phyloP scores from a whole-genome alignment of 495 filamentous ascomycete genomes.

The Sabuloglossum arenarium region DNA sequence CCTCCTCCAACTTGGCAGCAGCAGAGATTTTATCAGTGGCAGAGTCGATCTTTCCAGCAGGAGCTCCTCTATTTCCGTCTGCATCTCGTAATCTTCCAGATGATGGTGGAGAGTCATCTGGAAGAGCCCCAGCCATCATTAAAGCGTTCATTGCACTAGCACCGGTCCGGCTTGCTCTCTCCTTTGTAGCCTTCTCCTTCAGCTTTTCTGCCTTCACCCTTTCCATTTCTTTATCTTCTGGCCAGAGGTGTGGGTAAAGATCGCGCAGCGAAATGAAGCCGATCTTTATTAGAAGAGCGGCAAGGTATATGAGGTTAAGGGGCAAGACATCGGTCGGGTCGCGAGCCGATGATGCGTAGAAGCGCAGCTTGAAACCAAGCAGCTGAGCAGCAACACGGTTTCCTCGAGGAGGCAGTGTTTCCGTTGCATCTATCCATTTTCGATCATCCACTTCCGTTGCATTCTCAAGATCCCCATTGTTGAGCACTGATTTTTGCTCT shows the following conservation, averaged over 20 bases:
- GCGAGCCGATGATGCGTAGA: slow-evolving; percentile 59
- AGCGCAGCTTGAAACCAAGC: slow-evolving; percentile 91
- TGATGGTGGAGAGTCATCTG: slow-evolving; percentile 53
- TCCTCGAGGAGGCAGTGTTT: slow-evolving; percentile 61
- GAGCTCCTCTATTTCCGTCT: slow-evolving; percentile 20
- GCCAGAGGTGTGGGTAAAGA: slow-evolving; percentile 82
- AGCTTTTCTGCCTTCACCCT: slow-evolving; percentile 38
- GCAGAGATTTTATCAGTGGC: slow-evolving; percentile 22
- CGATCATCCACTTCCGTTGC: slow-evolving; percentile 20
- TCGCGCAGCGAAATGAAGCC: slow-evolving; percentile 93
- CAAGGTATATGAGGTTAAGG: slow-evolving; percentile 76
- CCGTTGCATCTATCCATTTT: slow-evolving; percentile 55
- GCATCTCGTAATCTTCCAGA: slow-evolving; percentile 21
- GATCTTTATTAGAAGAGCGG: slow-evolving; percentile 84
- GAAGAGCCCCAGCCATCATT: slow-evolving; percentile 66
- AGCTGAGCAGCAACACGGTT: slow-evolving; percentile 85
- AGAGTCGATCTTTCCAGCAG: slow-evolving; percentile 12
- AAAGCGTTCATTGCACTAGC: slow-evolving; percentile 63
- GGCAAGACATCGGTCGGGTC: slow-evolving; percentile 50
- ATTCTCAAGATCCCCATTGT: slow-evolving; percentile 20
- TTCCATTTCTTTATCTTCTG: slow-evolving; percentile 65
- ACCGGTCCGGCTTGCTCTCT: slow-evolving; percentile 38
- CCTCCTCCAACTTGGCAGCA: slow-evolving; percentile 25
- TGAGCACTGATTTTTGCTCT: slow-evolving; percentile 23
- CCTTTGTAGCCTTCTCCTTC: slow-evolving; percentile 63